A percentile compares a stretch with the other conserved stretches of the same genome.
phyloP scores from a whole-genome alignment of 2,329 filamentous ascomycete genomes.

The Monosporascus sp. region DNA sequence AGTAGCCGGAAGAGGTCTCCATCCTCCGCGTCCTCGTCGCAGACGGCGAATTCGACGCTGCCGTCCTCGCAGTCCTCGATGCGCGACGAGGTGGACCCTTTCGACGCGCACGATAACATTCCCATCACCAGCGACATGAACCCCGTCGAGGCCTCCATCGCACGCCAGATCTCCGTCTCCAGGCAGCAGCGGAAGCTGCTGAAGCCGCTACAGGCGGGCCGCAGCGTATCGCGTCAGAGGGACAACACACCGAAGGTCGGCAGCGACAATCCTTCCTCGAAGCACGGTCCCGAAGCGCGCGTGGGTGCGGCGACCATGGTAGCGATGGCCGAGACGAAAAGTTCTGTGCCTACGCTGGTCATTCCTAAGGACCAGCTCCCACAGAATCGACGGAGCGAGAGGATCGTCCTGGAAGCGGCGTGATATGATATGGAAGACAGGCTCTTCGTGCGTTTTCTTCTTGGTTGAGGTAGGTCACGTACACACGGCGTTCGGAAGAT shows the following conservation, averaged over 20 bases:
- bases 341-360: constrained; percentile 43
- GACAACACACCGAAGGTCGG: not conserved
- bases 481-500: constrained; percentile 1
- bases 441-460: no score
- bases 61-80: constrained; percentile 23
- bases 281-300: not conserved
- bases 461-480: not conserved
- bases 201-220: constrained; percentile 42
- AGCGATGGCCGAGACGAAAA: constrained; percentile 33
- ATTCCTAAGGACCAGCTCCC: constrained; percentile 30
- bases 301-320: constrained; percentile 13
- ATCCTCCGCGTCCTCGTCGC: constrained; percentile 27
- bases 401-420: constrained; percentile 45
- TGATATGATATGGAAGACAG: constrained; percentile 13
- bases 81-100: constrained; percentile 35
- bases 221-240: constrained; percentile 22
- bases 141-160: constrained; percentile 62
- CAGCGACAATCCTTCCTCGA: not conserved
- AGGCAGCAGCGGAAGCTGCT: constrained; percentile 56
- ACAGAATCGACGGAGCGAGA: constrained; percentile 48
- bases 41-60: constrained; percentile 29
- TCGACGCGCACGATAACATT: constrained; percentile 7
- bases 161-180: constrained; percentile 62
- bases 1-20: constrained; percentile 27
- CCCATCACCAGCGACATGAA: constrained; percentile 28